Percentiles rank a stretch among this genome's conserved stretches.
These are phyloP conservation scores for Trematosphaeria pertusa DNA, from an alignment of 2,329 filamentous ascomycete species.

Conservation along the genomic window DNA sequence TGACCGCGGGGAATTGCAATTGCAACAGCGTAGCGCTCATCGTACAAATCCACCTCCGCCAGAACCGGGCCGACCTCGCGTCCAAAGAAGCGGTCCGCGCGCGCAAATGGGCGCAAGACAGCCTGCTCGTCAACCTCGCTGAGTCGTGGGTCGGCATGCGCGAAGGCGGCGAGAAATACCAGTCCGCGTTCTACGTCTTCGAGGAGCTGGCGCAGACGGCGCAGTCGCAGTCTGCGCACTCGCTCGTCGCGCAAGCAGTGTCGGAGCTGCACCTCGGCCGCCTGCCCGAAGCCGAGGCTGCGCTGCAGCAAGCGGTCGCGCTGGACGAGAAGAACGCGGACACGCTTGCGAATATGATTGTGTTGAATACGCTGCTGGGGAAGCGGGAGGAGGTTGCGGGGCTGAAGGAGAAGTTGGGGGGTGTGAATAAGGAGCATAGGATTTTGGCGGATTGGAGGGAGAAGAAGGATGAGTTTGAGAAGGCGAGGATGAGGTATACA, in stretches of 20 bases:
- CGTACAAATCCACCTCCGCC: constrained; percentile 88
- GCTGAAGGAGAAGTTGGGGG: constrained; percentile 59
- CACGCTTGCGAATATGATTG: constrained; percentile 82
- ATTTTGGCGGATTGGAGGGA: constrained; percentile 77
- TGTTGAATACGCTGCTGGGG: constrained; percentile 78
- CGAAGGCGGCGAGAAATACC: constrained; percentile 93
- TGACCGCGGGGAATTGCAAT: too few species aligned
- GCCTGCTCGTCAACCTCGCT: constrained; percentile 87
- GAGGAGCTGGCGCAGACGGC: constrained; percentile 93
- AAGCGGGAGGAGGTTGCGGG: constrained; percentile 67
- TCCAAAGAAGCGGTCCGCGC: constrained; percentile 87
- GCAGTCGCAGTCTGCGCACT: constrained; percentile 76
- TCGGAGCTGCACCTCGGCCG: constrained; percentile 90
- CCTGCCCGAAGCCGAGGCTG: constrained; percentile 85
- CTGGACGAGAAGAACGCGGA: constrained; percentile 75
- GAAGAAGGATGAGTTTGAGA: constrained; percentile 88
- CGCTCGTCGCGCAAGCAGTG: constrained; percentile 85
- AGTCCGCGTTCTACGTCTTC: constrained; percentile 96
- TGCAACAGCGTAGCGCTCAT: constrained; percentile 83
- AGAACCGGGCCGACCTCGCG: constrained; percentile 90
- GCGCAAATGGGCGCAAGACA: constrained; percentile 94
- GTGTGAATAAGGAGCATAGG: constrained; percentile 70
- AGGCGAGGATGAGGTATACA: constrained; percentile 83
- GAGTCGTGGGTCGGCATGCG: constrained; percentile 94
- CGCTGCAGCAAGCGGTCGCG: constrained; percentile 78